These are phyloP conservation scores for Limonium bicolor DNA, from an alignment of 148 eudicot genomes.

Conservation along the genomic window DNA sequence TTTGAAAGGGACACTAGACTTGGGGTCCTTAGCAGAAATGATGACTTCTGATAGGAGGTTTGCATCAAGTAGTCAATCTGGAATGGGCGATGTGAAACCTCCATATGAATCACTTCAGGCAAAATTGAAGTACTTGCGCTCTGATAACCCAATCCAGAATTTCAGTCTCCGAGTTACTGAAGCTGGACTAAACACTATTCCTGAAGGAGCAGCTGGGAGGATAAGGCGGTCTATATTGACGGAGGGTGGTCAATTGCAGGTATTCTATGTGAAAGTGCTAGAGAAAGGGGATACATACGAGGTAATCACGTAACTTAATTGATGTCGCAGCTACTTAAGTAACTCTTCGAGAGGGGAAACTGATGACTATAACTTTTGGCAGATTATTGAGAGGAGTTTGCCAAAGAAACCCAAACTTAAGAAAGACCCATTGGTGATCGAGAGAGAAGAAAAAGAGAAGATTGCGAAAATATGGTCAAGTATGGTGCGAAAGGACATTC, in stretches of 20 bases:
- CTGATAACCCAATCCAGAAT: slow-evolving; percentile 28
- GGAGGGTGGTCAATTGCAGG: slow-evolving; percentile 74
- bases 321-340: slow-evolving; percentile 1
- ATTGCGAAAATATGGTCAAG: slow-evolving; percentile 70
- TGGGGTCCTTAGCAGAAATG: slow-evolving; percentile 83
- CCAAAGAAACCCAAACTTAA: slow-evolving; percentile 50
- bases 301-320: slow-evolving; percentile 22
- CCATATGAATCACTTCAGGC: slow-evolving; percentile 88
- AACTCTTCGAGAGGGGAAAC: too few relatives aligned
- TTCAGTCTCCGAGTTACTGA: slow-evolving; percentile 77
- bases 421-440: slow-evolving; percentile 70
- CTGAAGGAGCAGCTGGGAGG: slow-evolving; percentile 94
- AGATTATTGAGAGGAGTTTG: slow-evolving; percentile 77
- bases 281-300: slow-evolving; percentile 97
- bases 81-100: slow-evolving; percentile 63
- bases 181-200: slow-evolving; percentile 45
- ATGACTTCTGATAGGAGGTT: slow-evolving; percentile 70
- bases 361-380: too few relatives aligned
- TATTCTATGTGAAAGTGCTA: slow-evolving; percentile 81
- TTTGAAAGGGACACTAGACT: slow-evolving; percentile 78
- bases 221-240: slow-evolving; percentile 65
- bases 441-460: slow-evolving; percentile 83
- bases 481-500: slow-evolving; percentile 72
- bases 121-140: slow-evolving; percentile 42
- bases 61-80: slow-evolving; percentile 39